phyloP scores from a whole-genome alignment of 1,139 yeast species.

The Nakaseomyces sp. region DNA sequence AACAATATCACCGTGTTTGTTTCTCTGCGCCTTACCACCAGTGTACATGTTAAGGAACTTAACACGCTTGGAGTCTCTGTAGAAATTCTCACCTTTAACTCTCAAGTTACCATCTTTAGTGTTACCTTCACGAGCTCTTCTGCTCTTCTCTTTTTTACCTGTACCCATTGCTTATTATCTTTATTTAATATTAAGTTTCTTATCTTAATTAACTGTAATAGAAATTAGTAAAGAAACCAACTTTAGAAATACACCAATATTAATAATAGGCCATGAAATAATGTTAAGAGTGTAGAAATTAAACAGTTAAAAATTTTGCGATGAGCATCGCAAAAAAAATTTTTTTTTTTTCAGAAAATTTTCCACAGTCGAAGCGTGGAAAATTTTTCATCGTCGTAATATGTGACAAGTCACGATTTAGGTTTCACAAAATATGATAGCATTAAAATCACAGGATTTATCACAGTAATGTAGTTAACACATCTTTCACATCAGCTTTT shows the following conservation, averaged over 20 bases:
- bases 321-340: constrained; percentile 5
- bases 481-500: constrained; percentile 39
- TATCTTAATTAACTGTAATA: no score
- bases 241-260: no score
- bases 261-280: no score
- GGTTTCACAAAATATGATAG: neutral
- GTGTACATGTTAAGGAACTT: constrained; percentile 88
- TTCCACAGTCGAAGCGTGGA: neutral
- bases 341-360: neutral
- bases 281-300: constrained; percentile 2
- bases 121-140: constrained; percentile 77
- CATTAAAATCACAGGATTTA: no score
- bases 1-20: constrained; percentile 78
- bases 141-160: constrained; percentile 79
- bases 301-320: constrained; percentile 5
- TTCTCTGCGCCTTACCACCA: constrained; percentile 78
- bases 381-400: constrained; percentile 1
- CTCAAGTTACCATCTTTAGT: constrained; percentile 83
- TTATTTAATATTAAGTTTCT: neutral
- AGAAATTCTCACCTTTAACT: constrained; percentile 95
- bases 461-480: constrained; percentile 35
- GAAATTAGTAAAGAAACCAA: no score
- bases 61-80: constrained; percentile 88
- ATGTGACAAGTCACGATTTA: constrained; percentile 5
- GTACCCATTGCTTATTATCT: constrained; percentile 60